A percentile compares a stretch with the other conserved stretches of the same genome.
Evolutionary conservation across 2,329 filamentous ascomycete genomes (phyloP).

Genomic region (Cyphellophora attinorum): DNA sequence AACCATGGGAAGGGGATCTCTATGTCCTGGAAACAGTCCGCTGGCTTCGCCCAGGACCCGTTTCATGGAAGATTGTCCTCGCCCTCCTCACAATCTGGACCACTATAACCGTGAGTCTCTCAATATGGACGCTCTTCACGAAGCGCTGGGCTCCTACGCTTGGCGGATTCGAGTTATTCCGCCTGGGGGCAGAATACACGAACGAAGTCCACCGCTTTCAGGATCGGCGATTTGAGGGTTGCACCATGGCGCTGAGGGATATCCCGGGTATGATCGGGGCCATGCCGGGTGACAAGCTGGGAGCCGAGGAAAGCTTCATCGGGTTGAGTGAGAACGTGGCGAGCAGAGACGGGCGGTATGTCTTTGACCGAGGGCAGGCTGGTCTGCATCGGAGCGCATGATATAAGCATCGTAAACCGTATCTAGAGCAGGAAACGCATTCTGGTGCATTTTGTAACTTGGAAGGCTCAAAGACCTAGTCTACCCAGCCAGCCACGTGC

Average conservation of each 20-base stretch:
- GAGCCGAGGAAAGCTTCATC: neutral
- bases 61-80: neutral
- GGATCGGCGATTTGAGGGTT: neutral
- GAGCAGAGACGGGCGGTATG: neutral
- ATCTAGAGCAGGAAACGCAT: no score
- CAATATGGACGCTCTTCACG: neutral
- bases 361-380: neutral
- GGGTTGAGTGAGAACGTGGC: neutral
- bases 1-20: neutral
- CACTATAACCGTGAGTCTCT: neutral
- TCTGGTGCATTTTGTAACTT: no score
- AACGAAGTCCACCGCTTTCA: neutral
- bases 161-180: neutral
- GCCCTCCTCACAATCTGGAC: neutral
- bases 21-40: neutral
- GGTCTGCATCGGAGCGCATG: neutral
- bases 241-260: neutral
- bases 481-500: constrained; percentile 1
- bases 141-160: neutral
- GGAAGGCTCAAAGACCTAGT: no score
- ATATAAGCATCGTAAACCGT: no score
- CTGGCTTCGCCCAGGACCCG: neutral
- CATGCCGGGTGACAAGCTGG: neutral
- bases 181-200: neutral
- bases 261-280: neutral